Base-by-base conservation (phyloP, 2,329 filamentous ascomycete species). In the Fusarium foetens region DNA sequence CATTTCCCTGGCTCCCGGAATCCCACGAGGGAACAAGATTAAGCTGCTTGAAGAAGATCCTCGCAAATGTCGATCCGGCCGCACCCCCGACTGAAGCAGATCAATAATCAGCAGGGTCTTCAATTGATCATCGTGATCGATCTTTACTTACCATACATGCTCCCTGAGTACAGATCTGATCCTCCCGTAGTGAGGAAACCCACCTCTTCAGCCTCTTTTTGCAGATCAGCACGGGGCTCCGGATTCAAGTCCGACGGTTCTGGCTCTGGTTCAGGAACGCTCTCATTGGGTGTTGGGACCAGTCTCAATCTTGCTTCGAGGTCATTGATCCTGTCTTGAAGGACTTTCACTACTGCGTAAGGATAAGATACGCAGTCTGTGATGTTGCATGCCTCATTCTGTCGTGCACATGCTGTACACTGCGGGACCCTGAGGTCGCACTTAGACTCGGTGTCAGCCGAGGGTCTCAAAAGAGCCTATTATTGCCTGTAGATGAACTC, bases 11-110 rank as follows among this genome's bases (percentile, higher is more conserved):
- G 1, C 2, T 16, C 0, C n/a, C 17, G 1, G 17, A 21, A 11
- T 43, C 41, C 62, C 62, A 63, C 2, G 29, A n/a, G 0, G 58
- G 41, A 2, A 55, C 9, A 1, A 65, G 35, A n/a, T 36, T 55
- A 1, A 65, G 58, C 6, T 65, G 62, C 0, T 63, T 65, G 23
- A 65, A 65, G 58, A 65, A 65, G 4, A 65, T 65, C 2, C 62
- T 65, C 3, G 62, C 62, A 1, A 65, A 65, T 5, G 62, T 65
- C 3, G 62, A 65, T 3, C 62, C 62, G 11, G 62, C 62, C 4
- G 62, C 62, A 23, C 62, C 63, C 6, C 62, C 62, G 13, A 65
- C 62, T 65, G 35, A 25, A 38, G 31, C 16, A 33, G 7, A n/a
- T 14, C 8, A 9, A 5, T 6, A 17, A 51, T 41, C 10, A 61